Percentiles rank a stretch among this genome's conserved stretches.
phyloP scores from a whole-genome alignment of 2,329 filamentous ascomycete species.

The Alternaria sp. region DNA sequence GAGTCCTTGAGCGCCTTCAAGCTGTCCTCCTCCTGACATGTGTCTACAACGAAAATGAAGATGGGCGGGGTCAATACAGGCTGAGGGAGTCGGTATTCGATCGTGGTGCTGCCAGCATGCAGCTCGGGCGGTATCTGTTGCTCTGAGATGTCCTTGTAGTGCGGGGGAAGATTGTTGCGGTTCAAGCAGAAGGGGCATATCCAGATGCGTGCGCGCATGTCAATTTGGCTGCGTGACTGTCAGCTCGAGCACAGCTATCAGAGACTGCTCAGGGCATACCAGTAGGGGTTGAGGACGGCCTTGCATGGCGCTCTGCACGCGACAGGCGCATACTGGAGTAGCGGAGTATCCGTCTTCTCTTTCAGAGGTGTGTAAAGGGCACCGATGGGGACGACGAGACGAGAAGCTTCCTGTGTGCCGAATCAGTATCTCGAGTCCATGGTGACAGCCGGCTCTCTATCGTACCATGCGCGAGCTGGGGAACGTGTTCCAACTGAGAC shows the following conservation, averaged over 20 bases:
- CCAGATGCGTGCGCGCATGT: constrained; percentile 84
- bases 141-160: constrained; percentile 89
- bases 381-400: constrained; percentile 94
- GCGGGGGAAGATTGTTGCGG: constrained; percentile 80
- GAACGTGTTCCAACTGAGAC: constrained; percentile 98
- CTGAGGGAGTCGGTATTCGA: constrained; percentile 83
- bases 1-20: constrained; percentile 85
- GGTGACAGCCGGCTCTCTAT: constrained; percentile 46
- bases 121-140: constrained; percentile 85
- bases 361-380: constrained; percentile 95
- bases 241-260: constrained; percentile 20
- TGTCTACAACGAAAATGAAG: constrained; percentile 87
- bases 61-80: constrained; percentile 87
- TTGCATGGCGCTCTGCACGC: constrained; percentile 96
- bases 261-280: constrained; percentile 64
- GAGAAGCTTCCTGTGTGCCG: constrained; percentile 79
- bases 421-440: constrained; percentile 35
- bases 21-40: constrained; percentile 88
- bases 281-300: constrained; percentile 96
- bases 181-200: constrained; percentile 90
- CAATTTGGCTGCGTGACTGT: constrained; percentile 71
- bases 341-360: constrained; percentile 87
- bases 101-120: constrained; percentile 84
- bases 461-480: constrained; percentile 98
- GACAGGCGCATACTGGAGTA: constrained; percentile 95